Conservation (phyloP, 2,329 filamentous ascomycete genomes). For the Cladosporium sp. region DNA sequence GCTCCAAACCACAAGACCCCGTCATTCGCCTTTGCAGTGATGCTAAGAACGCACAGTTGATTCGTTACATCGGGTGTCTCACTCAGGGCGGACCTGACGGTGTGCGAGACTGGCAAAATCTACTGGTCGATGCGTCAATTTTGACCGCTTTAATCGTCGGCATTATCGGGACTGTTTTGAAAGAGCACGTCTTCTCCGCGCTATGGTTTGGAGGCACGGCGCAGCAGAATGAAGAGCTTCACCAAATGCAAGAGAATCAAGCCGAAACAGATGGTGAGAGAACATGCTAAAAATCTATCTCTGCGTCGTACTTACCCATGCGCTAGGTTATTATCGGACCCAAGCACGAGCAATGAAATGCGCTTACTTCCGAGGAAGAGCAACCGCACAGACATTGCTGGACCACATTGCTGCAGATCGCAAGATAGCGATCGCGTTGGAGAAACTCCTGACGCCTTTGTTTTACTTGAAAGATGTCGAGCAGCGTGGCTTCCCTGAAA, state of each 20-base stretch:
- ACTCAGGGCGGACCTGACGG: constrained; percentile 21
- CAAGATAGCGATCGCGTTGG: background rate
- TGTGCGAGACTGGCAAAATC: constrained; percentile 19
- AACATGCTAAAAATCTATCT: background rate
- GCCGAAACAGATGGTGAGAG: constrained; percentile 34
- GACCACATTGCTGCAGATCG: background rate
- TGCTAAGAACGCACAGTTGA: constrained; percentile 8
- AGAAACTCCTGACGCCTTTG: background rate
- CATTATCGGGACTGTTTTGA: constrained; percentile 24
- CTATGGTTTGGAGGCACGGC: constrained; percentile 24
- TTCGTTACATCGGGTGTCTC: constrained; percentile 29
- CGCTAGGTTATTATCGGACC: constrained; percentile 24
- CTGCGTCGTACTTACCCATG: constrained; percentile 6
- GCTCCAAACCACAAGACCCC: background rate
- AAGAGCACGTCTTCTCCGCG: constrained; percentile 26
- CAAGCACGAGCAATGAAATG: constrained; percentile 15
- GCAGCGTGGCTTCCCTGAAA: background rate
- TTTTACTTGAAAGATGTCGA: background rate
- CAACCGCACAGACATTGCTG: too few relatives aligned
- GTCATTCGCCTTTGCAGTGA: background rate
- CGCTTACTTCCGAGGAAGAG: background rate
- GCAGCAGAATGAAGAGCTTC: constrained; percentile 22
- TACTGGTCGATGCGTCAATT: constrained; percentile 15
- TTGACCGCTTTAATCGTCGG: constrained; percentile 23
- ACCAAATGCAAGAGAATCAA: constrained; percentile 34